Evolutionary conservation across 1,284 basidiomycete species (phyloP), one percentile per base, ranked within the genome.

Genomic region (Pholiota adiposa): DNA sequence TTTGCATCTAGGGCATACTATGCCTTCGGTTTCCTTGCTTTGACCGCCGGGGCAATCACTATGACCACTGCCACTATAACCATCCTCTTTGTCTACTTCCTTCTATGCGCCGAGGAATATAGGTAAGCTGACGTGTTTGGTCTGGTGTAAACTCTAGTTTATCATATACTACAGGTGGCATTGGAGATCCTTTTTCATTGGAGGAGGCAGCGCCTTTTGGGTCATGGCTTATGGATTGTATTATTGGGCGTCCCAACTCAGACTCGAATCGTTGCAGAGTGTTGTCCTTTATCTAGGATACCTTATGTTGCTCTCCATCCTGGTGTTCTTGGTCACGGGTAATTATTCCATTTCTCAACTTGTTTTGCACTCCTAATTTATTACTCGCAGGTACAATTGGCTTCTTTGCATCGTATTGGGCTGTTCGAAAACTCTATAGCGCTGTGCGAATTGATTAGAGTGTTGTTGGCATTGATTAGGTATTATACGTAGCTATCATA

Each of bases 1-100:
- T 99, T 98, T 69, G 96, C 96, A 27, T 96, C 95, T 46, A 85
- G 93, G 52, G 93, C 94, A 51, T 96, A 96, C 77, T 97, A 97
- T 71, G 96, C 96, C 14, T 97, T 97, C 71, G 97, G 97, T 36
- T 98, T 98, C 81, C 79, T 98, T 48, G 92, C 95, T 31, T 79
- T 98, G 54, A 97, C 96, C 0, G 93, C 93, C 49, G 79, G 84
- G 38, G 88, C 98, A 44, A 93, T 97, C 36, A 85, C 85, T 21
- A 76, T 97, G 44, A 97, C 95, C 2, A 93, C 94, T 0, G 96
- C 93, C 2, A 96, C 94, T 0, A 92, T 96, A 34, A 89, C 93
- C 2, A 92, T 97, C 64, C 82, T 97, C 8, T 94, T 96, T 75
- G 90, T 89, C 1, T 97, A 99, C 79, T 98, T 98, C 74, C 83